Base-by-base conservation (phyloP, 1,284 basidiomycete species). In the Malassezia sympodialis region DNA sequence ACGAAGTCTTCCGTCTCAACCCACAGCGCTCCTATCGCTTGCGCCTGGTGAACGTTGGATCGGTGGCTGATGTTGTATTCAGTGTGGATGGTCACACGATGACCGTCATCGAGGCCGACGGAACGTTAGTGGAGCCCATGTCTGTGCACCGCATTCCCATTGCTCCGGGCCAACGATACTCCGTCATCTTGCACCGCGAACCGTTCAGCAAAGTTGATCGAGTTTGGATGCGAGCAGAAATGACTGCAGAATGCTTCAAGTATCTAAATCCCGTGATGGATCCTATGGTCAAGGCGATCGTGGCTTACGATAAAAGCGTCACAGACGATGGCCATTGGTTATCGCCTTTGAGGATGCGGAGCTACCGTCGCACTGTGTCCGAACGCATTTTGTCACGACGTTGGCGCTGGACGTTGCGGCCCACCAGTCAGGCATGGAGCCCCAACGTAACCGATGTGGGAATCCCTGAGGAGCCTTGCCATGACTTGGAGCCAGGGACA, bases 31-130 rank as follows among this genome's bases (percentile, higher is more conserved):
- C 76, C n/a, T 80, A 82, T 62, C 78, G 82, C 10, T 77, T 83
- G 68, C 78, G 82, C 5, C 67, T 83, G 35, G 76, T 82, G 57
- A 65, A 65, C 21, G 57, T 58, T 3, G 63, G 60, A 19, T 56
- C 58, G 11, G 24, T 63, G 8, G 59, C 64, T 2, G 56, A 51
- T 17, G 51, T 61, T 37, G 44, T 50, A 12, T 77, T 80, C 72
- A 76, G 76, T 1, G 68, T 80, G 40, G 79, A 80, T 56, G 60
- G 60, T 5, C 80, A 80, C 65, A 69, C 72, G 0, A 71, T 81
- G 41, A 78, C 76, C 2, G 73, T 81, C 30, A 70, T 80, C 52
- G 79, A 79, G 56, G 79, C 77, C 2, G 79, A 81, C 54, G 79
- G 79, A 24, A 79, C 76, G 0, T 65, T 76, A 14, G 71, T 80